These are phyloP conservation scores for Testicularia cyperi DNA, from an alignment of 1,284 basidiomycete species.

Conservation along the genomic window DNA sequence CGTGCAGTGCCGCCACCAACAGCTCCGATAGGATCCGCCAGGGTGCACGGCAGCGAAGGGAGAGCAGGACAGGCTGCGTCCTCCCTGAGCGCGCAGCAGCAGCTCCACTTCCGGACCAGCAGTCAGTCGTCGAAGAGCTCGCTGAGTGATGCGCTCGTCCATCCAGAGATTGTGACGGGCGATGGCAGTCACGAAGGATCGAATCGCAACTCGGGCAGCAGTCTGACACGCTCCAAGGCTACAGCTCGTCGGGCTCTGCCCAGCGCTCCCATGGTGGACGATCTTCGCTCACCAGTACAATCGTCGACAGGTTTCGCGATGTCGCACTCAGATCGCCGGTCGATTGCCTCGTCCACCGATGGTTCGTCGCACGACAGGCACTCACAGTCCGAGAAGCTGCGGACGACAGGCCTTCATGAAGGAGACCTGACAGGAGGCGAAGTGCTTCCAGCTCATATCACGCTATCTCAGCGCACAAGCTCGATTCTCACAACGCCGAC, in stretches of 20 bases:
- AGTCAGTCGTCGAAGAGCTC: conserved; percentile 48
- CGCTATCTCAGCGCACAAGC: neutral
- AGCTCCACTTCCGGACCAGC: conserved; percentile 29
- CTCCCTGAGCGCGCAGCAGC: too few relatives aligned
- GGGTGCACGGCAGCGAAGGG: too few relatives aligned
- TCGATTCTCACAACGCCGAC: too few relatives aligned
- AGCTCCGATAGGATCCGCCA: too few relatives aligned
- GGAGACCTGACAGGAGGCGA: neutral
- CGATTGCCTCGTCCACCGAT: conserved; percentile 28
- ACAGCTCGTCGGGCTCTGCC: conserved; percentile 31
- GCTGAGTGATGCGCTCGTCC: conserved; percentile 33
- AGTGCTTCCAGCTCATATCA: neutral
- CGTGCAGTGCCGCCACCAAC: conserved; percentile 41
- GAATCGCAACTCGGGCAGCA: conserved; percentile 32
- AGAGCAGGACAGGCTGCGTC: too few relatives aligned
- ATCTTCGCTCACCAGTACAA: conserved; percentile 24
- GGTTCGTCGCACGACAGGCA: conserved; percentile 9
- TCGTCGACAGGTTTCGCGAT: too few relatives aligned
- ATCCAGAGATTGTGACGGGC: conserved; percentile 13
- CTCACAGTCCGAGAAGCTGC: neutral
- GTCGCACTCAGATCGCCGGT: conserved; percentile 12
- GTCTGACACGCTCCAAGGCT: conserved; percentile 37
- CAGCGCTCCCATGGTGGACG: conserved; percentile 24
- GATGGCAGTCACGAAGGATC: conserved; percentile 20
- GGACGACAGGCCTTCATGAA: neutral